Evolutionary conservation across 208 protist species (phyloP).

Genomic region (Herpetomonas samuelpessoai): DNA sequence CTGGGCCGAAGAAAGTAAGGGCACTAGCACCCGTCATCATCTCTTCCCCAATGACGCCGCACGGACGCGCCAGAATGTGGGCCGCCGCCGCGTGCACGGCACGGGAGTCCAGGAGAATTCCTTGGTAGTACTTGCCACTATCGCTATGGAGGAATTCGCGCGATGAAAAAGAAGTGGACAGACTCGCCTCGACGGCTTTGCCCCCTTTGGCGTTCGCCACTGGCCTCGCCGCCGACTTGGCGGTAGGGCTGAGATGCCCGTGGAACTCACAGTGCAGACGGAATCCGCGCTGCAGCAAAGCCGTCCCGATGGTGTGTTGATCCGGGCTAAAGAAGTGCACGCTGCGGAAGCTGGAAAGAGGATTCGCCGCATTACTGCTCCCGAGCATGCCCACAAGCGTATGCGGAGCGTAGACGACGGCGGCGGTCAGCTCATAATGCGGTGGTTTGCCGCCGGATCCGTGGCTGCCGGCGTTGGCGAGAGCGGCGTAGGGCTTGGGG

Average conservation of each 20-base stretch:
- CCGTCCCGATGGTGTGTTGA: constrained; percentile 38
- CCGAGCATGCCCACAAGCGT: constrained; percentile 57
- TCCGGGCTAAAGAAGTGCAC: constrained; percentile 58
- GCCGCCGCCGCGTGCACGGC: constrained; percentile 43
- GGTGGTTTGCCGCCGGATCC: background rate
- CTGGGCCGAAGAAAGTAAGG: background rate
- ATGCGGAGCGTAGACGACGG: constrained; percentile 52
- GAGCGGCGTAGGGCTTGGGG: constrained; percentile 28
- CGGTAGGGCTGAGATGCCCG: background rate
- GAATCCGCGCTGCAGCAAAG: constrained; percentile 43
- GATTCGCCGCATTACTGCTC: background rate
- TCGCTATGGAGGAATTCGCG: background rate
- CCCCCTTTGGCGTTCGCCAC: no score
- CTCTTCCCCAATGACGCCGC: constrained; percentile 36
- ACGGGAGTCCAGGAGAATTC: constrained; percentile 54
- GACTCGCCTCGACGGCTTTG: background rate
- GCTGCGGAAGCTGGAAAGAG: constrained; percentile 16
- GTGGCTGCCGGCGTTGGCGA: constrained; percentile 11
- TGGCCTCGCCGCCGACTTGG: background rate
- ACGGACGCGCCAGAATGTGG: constrained; percentile 49
- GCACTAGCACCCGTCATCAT: background rate
- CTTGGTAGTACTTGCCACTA: constrained; percentile 16
- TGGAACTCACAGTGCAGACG: constrained; percentile 20
- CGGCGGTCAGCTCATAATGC: constrained; percentile 41
- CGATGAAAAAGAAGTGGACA: constrained; percentile 2